Evolutionary conservation across 306 rosid genomes (phyloP), one percentile per base, ranked within the genome.

Genomic region (Bauhinia variegata): DNA sequence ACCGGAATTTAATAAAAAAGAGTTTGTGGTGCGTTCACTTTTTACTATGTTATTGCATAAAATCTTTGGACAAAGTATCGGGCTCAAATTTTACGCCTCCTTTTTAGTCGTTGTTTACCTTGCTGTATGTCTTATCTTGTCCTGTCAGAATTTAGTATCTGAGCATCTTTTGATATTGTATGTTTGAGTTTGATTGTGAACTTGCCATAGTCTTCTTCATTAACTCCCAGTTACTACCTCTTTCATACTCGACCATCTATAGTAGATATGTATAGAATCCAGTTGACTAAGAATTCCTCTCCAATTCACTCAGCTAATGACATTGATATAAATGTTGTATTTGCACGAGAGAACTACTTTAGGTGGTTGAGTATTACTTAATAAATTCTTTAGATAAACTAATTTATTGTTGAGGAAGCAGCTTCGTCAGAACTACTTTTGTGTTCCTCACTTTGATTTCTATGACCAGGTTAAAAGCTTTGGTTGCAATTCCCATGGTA

Each of bases 401-500:
- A 11, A 41, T 60, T 28, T 12, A 14, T 60, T 16, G 41, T 30
- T 16, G 53, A 60, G 53, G 10, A 60, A 49, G 12, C 54, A 12
- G 54, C 54, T 23, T 23, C 2, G 28, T 23, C 28, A 34, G 31
- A 61, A 41, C 46, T 17, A 8, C 7, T 8, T 53, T 52, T 61
- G 36, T 60, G 65, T 52, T 75, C 67, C 72, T 74, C 58, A 77
- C 49, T 33, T 32, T 62, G 73, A 47, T 36, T 65, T 80, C 31
- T 72, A 37, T 52, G 66, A 70, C 55, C 76, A 89, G 98, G 98
- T 83, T 93, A 73, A 89, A 89, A 84, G 88, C 89, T 77, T 87
- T 92, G 88, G 89, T 92, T 34, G 88, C 96, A 37, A 87, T 92
- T 52, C 98, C 98, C 2, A 93, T 89, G 88, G 97, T 89, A 28